phyloP scores from a whole-genome alignment of 495 filamentous ascomycete genomes.

The Pyronema domesticum region DNA sequence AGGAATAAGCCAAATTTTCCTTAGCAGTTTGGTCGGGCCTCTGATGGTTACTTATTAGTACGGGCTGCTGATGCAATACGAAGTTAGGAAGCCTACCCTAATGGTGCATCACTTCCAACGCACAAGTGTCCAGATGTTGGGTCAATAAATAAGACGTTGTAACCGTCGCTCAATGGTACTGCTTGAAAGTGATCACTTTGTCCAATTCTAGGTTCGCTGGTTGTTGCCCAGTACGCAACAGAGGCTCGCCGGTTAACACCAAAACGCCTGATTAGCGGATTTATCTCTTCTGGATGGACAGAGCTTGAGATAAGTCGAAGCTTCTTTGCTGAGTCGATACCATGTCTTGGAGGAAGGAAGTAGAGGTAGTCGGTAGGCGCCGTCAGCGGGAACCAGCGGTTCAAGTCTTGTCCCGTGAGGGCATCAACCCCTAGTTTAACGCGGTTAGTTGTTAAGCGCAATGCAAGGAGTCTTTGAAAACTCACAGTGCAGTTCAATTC shows the following conservation, averaged over 20 bases:
- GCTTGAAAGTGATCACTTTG: slow-evolving; percentile 49
- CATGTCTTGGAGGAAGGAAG: slow-evolving; percentile 42
- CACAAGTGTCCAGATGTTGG: slow-evolving; percentile 41
- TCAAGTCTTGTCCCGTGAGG: slow-evolving; percentile 38
- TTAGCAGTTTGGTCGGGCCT: slow-evolving; percentile 25
- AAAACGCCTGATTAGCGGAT: slow-evolving; percentile 17
- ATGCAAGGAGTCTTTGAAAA: background rate
- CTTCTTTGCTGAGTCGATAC: slow-evolving; percentile 36
- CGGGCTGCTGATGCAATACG: background rate
- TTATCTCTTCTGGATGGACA: slow-evolving; percentile 30
- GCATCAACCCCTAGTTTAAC: slow-evolving; percentile 35
- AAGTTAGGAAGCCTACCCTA: slow-evolving; percentile 31
- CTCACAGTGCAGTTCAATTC: slow-evolving; percentile 52
- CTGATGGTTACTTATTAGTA: slow-evolving; percentile 23
- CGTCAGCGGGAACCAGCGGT: slow-evolving; percentile 48
- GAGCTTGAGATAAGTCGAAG: slow-evolving; percentile 52
- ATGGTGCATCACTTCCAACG: slow-evolving; percentile 48
- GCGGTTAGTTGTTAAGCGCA: background rate
- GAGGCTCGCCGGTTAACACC: slow-evolving; percentile 12
- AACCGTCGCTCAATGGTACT: slow-evolving; percentile 49
- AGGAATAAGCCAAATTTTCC: slow-evolving; percentile 31
- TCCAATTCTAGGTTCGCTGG: slow-evolving; percentile 18
- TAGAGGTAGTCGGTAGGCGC: slow-evolving; percentile 48
- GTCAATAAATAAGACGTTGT: slow-evolving; percentile 53
- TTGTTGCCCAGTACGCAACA: slow-evolving; percentile 14